Conservation (phyloP, 805 yeast genomes). For the Lachancea mirantina region DNA sequence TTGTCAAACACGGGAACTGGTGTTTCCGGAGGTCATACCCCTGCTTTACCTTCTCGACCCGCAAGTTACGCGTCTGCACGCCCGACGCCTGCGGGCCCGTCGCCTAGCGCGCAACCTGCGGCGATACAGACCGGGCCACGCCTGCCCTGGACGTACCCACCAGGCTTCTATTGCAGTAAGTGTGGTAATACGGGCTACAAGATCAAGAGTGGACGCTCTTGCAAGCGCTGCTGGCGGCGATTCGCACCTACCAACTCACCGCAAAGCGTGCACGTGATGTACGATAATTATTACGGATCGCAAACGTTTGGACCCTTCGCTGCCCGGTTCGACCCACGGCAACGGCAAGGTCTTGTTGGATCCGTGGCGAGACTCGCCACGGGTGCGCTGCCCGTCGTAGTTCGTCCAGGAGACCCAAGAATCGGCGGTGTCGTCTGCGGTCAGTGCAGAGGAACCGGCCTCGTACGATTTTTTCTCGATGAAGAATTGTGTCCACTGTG, state of each 20-base stretch:
- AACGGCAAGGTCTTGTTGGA: neutral
- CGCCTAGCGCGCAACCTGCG: conserved; percentile 14
- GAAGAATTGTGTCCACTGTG: conserved; percentile 59
- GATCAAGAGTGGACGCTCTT: conserved; percentile 51
- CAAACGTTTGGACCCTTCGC: neutral
- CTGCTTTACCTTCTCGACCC: conserved; percentile 7
- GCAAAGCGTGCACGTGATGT: conserved; percentile 3
- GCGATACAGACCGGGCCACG: conserved; percentile 7
- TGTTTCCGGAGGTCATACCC: conserved; percentile 9
- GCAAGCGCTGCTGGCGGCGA: conserved; percentile 62
- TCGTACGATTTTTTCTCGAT: conserved; percentile 48
- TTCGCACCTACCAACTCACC: conserved; percentile 42
- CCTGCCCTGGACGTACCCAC: conserved; percentile 64
- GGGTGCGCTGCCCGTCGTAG: conserved; percentile 31
- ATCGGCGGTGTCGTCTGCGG: conserved; percentile 72
- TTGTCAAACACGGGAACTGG: conserved; percentile 16
- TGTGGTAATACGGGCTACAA: conserved; percentile 71
- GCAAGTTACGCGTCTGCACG: conserved; percentile 2
- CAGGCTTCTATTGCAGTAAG: conserved; percentile 51
- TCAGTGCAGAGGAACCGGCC: conserved; percentile 61
- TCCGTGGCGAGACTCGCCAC: conserved; percentile 6
- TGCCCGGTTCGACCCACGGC: neutral
- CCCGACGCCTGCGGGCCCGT: conserved; percentile 1
- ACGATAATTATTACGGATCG: neutral
- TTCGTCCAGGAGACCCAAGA: conserved; percentile 71